phyloP scores from a whole-genome alignment of 2,329 filamentous ascomycete species.

The Claviceps humidiphila region DNA sequence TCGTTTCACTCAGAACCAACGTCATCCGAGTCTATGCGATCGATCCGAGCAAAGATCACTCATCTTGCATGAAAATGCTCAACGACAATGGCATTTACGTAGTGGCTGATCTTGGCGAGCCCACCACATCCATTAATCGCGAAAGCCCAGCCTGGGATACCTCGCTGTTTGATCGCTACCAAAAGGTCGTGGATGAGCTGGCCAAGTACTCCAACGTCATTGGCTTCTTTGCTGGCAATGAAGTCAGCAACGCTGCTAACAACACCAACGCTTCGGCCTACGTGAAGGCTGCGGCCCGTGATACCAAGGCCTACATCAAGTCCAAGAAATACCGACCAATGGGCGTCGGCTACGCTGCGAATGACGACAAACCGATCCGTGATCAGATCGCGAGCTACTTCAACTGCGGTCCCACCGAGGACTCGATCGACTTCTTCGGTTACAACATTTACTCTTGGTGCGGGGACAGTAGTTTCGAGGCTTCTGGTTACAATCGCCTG shows the following conservation, averaged over 20 bases:
- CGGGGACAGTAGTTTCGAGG: constrained; percentile 62
- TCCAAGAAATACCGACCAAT: constrained; percentile 61
- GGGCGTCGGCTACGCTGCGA: constrained; percentile 90
- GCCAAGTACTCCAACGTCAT: constrained; percentile 79
- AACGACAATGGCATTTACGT: constrained; percentile 87
- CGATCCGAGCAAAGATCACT: constrained; percentile 66
- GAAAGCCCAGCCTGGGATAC: constrained; percentile 67
- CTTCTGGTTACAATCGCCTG: constrained; percentile 70
- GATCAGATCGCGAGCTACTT: constrained; percentile 80
- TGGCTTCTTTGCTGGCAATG: constrained; percentile 97
- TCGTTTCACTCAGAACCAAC: constrained; percentile 73
- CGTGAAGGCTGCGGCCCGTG: constrained; percentile 94
- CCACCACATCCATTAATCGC: constrained; percentile 72
- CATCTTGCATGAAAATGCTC: constrained; percentile 71
- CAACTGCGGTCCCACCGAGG: constrained; percentile 60
- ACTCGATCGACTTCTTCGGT: constrained; percentile 89
- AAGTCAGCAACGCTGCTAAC: constrained; percentile 78
- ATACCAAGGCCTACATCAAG: constrained; percentile 91
- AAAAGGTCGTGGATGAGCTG: constrained; percentile 67
- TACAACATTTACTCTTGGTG: constrained; percentile 99
- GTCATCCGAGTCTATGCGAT: constrained; percentile 92
- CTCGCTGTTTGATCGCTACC: constrained; percentile 69
- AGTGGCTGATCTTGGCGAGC: constrained; percentile 79
- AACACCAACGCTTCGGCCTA: constrained; percentile 87
- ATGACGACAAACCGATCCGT: constrained; percentile 79